Percentiles rank a stretch among this genome's conserved stretches.
phyloP scores from a whole-genome alignment of 2,329 filamentous ascomycete genomes.

The Penicillium italicum region DNA sequence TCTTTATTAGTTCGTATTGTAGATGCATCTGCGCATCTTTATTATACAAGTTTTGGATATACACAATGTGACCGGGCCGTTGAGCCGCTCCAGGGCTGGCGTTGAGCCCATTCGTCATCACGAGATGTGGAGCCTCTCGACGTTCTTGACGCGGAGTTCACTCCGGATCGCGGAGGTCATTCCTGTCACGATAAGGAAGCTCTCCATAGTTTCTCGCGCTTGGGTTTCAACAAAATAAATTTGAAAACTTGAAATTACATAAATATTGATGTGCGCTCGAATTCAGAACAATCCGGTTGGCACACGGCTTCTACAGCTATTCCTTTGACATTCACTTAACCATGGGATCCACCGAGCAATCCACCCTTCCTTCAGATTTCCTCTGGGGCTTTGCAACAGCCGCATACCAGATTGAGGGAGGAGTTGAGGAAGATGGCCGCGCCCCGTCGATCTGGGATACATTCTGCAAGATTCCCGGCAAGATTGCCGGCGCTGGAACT shows the following conservation, averaged over 20 bases:
- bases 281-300: neutral
- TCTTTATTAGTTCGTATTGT: conserved; percentile 6
- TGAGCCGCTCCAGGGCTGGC: conserved; percentile 1
- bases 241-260: conserved; percentile 1
- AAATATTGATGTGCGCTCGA: conserved; percentile 6
- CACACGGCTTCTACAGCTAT: neutral
- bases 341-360: conserved; percentile 29
- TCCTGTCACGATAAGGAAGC: conserved; percentile 27
- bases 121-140: conserved; percentile 13
- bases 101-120: conserved; percentile 5
- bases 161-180: conserved; percentile 24
- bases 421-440: conserved; percentile 69
- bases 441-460: conserved; percentile 84
- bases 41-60: neutral
- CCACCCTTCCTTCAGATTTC: conserved; percentile 63
- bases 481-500: conserved; percentile 73
- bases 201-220: conserved; percentile 3
- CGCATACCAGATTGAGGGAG: conserved; percentile 83
- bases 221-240: neutral
- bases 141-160: conserved; percentile 19
- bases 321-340: conserved; percentile 1
- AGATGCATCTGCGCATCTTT: neutral
- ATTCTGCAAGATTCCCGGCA: conserved; percentile 77
- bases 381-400: conserved; percentile 78
- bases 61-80: conserved; percentile 14